These are phyloP conservation scores for Coemansia sp. DNA, from an alignment of 192 early-diverging fungal genomes.

Conservation along the genomic window DNA sequence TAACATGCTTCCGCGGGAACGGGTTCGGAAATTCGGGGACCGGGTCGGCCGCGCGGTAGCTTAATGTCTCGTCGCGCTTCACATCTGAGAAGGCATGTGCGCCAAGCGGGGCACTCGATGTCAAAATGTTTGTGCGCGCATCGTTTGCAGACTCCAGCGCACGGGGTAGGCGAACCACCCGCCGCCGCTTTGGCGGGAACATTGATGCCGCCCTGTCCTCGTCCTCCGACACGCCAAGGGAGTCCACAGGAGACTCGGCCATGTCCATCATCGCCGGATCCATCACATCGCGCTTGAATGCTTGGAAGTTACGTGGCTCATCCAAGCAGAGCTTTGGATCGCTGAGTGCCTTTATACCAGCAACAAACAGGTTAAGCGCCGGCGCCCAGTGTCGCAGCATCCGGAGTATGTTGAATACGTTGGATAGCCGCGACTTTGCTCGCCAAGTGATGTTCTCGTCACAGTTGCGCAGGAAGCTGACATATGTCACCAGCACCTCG, in stretches of 20 bases:
- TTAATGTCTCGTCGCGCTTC: conserved; percentile 41
- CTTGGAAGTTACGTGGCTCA: conserved; percentile 23
- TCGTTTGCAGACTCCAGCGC: conserved; percentile 29
- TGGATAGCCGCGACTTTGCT: conserved; percentile 37
- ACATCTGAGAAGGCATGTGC: conserved; percentile 7
- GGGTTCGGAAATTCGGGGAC: conserved; percentile 50
- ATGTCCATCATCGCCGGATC: conserved; percentile 30
- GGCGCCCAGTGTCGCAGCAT: conserved; percentile 47
- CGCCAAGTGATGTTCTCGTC: conserved; percentile 35
- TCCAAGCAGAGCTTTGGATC: conserved; percentile 35
- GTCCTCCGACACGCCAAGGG: conserved; percentile 12
- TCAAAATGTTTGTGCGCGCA: conserved; percentile 25
- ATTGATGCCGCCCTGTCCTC: not conserved
- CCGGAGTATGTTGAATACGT: conserved; percentile 40
- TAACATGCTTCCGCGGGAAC: conserved; percentile 35
- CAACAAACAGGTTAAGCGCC: conserved; percentile 38
- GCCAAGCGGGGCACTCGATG: conserved; percentile 23
- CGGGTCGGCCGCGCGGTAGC: conserved; percentile 35
- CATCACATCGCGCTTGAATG: conserved; percentile 17
- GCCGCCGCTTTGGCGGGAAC: conserved; percentile 40
- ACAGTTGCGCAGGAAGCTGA: conserved; percentile 37
- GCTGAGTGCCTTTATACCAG: conserved; percentile 35
- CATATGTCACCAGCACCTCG: conserved; percentile 26
- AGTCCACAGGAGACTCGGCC: conserved; percentile 26
- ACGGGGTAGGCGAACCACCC: conserved; percentile 8